A percentile compares a stretch with the other conserved stretches of the same genome.
phyloP scores from a whole-genome alignment of 2,329 filamentous ascomycete genomes.

The Colletotrichum paranaense region DNA sequence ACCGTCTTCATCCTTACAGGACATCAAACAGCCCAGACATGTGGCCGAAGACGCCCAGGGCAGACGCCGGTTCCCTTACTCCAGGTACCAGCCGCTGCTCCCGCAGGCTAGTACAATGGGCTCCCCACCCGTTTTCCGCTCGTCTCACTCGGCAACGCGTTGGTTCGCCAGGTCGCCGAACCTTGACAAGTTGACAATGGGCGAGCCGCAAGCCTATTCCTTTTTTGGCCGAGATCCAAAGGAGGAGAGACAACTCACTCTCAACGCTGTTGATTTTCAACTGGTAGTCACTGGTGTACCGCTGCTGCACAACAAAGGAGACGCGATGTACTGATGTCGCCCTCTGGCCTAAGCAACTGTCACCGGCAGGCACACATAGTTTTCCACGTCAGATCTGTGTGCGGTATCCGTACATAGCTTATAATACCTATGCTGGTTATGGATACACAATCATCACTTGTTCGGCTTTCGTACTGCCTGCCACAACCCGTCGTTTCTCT shows the following conservation, averaged over 20 bases:
- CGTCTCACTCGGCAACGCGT: slow-evolving; percentile 22
- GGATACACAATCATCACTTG: background rate
- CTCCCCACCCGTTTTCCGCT: slow-evolving; percentile 6
- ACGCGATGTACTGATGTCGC: background rate
- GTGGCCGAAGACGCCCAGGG: slow-evolving; percentile 3
- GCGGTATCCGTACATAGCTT: background rate
- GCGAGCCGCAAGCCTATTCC: slow-evolving; percentile 16
- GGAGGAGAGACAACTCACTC: background rate
- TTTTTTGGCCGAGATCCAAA: slow-evolving; percentile 6
- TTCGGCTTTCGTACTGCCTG: background rate
- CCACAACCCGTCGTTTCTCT: background rate
- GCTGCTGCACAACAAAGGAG: slow-evolving; percentile 20
- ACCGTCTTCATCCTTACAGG: background rate
- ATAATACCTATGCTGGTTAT: background rate
- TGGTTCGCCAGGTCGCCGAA: slow-evolving; percentile 14
- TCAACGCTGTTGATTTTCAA: background rate
- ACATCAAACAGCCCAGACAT: background rate
- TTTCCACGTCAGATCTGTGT: background rate
- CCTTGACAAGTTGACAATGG: slow-evolving; percentile 16
- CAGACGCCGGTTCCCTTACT: slow-evolving; percentile 11
- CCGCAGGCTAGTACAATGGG: slow-evolving; percentile 18
- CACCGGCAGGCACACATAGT: background rate
- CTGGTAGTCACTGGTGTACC: background rate
- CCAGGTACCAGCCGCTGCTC: slow-evolving; percentile 27
- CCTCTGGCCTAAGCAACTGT: background rate